A percentile compares a stretch with the other conserved stretches of the same genome.
phyloP scores from a whole-genome alignment of 169 alveolate species.

The Plasmodium coatneyi region DNA sequence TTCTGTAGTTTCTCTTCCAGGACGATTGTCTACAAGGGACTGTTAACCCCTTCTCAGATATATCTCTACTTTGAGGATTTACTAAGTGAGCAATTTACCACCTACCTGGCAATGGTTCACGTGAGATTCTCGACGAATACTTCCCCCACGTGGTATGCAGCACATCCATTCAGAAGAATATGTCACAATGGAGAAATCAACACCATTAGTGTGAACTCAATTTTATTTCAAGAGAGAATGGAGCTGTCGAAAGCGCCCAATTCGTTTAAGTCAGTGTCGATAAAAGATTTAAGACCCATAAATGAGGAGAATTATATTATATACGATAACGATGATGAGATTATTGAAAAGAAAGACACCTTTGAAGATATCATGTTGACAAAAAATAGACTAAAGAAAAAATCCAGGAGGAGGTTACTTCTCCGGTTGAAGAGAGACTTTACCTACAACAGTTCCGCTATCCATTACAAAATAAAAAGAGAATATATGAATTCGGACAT shows the following conservation, averaged over 20 bases:
- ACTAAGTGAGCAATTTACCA: slow-evolving; percentile 64
- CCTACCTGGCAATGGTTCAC: slow-evolving; percentile 75
- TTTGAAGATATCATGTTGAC: slow-evolving; percentile 77
- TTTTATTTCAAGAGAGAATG: slow-evolving; percentile 65
- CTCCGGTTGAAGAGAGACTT: slow-evolving; percentile 65
- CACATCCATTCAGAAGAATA: slow-evolving; percentile 74
- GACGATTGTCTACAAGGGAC: slow-evolving; percentile 74
- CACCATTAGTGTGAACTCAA: slow-evolving; percentile 75
- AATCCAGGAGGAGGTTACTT: slow-evolving; percentile 67
- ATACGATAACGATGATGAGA: slow-evolving; percentile 75
- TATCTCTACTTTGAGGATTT: slow-evolving; percentile 69
- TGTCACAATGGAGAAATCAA: slow-evolving; percentile 80
- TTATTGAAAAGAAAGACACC: slow-evolving; percentile 66
- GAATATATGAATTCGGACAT: slow-evolving; percentile 70
- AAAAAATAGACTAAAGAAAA: slow-evolving; percentile 69
- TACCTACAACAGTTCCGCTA: slow-evolving; percentile 62
- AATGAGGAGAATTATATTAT: slow-evolving; percentile 73
- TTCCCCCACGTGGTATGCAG: slow-evolving; percentile 77
- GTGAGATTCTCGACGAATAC: slow-evolving; percentile 74
- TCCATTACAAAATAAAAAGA: slow-evolving; percentile 66
- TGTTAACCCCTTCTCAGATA: slow-evolving; percentile 75
- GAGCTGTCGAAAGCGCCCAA: slow-evolving; percentile 52
- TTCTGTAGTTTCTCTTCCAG: slow-evolving; percentile 76
- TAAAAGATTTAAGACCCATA: slow-evolving; percentile 70
- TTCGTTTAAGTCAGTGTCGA: slow-evolving; percentile 54